A percentile compares a stretch with the other conserved stretches of the same genome.
Conservation (phyloP, 768 basidiomycete species). For the Podaxis carcinomalis region DNA sequence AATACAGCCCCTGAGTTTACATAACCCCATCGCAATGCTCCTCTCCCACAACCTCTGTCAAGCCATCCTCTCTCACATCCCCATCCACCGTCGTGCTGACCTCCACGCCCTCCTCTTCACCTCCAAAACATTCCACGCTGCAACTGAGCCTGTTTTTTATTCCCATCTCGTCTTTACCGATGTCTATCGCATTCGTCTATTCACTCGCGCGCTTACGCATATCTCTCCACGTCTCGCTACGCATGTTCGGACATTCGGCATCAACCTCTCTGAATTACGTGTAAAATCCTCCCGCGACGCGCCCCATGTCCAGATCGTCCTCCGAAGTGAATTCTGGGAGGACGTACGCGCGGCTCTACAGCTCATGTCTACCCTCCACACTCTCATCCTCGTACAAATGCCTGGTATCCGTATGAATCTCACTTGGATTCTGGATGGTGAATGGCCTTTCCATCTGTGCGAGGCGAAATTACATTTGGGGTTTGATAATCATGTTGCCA, state of each 20-base stretch:
- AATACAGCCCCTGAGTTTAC: not conserved
- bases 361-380: slow-evolving; percentile 39
- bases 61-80: slow-evolving; percentile 2
- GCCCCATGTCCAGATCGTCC: slow-evolving; percentile 10
- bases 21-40: not conserved
- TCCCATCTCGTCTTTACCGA: slow-evolving; percentile 34
- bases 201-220: slow-evolving; percentile 33
- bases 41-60: not conserved
- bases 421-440: slow-evolving; percentile 36
- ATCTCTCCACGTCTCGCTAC: slow-evolving; percentile 31
- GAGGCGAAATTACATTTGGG: slow-evolving; percentile 44
- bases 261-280: slow-evolving; percentile 21
- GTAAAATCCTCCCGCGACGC: not conserved
- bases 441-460: slow-evolving; percentile 40
- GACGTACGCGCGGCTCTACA: slow-evolving; percentile 37
- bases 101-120: slow-evolving; percentile 40
- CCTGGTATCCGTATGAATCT: slow-evolving; percentile 23
- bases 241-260: slow-evolving; percentile 39
- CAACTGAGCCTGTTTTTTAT: slow-evolving; percentile 47
- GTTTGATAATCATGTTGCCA: slow-evolving; percentile 43
- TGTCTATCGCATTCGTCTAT: slow-evolving; percentile 27
- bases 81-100: slow-evolving; percentile 24
- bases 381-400: slow-evolving; percentile 36
- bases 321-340: slow-evolving; percentile 38
- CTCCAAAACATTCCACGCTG: slow-evolving; percentile 42